Evolutionary conservation across 1,284 basidiomycete genomes (phyloP), one percentile per base, ranked within the genome.

Genomic region (Somion occarium): DNA sequence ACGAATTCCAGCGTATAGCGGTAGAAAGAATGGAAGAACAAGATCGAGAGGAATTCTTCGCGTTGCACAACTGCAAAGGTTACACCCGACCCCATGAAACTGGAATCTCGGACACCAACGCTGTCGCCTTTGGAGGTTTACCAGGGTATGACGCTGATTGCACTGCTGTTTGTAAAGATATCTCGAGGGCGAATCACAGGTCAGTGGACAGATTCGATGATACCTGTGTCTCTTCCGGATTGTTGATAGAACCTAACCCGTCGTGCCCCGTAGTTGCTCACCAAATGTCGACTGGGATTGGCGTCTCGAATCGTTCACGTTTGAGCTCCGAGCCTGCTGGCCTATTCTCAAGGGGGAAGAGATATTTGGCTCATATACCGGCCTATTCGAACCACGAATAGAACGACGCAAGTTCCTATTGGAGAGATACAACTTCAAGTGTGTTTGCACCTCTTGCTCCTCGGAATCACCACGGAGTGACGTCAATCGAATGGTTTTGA

Each of bases 161-260:
- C 34, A 48, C 38, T 7, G 59, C 44, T 5, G 56, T 62, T 4
- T 59, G 55, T 50, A 50, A 50, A 22, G 38, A 49, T 25, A 53
- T 55, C 13, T 62, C 59, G 2, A 50, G 61, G 2, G 46, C 58
- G 46, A 62, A 62, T 43, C 61, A 62, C 24, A 62, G 59, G 61
- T 61, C 15, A 13, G 53, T 5, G 30, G 30, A 34, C 30, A 34
- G 19, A 13, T 15, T 23, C 42, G 5, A 43, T 3, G 20, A 22
- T 3, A 22, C 13, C n/a, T n/a, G n/a, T n/a, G n/a, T n/a, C n/a
- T n/a, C n/a, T n/a, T n/a, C n/a, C n/a, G 13, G 42, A 23, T 43
- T 13, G 5, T 43, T 43, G 19, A 43, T 22, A 23, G 3, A 9
- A n/a, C 18, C 7, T 5, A 9, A 9, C 18, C 13, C 19, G 13